Evolutionary conservation across 352 stramenopile species (phyloP), one percentile per base, ranked within the genome.

Genomic region (Pythium coloratum): DNA sequence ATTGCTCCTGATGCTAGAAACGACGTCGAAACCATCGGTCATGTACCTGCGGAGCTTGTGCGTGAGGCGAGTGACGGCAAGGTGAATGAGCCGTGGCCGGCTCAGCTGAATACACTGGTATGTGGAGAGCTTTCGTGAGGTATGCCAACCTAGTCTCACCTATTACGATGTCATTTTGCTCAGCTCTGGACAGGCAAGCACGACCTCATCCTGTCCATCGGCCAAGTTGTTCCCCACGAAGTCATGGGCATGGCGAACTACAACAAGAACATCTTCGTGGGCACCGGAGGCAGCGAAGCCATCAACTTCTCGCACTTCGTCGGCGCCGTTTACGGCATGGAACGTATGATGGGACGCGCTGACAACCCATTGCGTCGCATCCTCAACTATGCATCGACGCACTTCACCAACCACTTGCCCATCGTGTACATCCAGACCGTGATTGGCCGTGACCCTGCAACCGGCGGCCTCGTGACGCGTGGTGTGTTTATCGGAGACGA

Each of bases 251-350:
- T 99, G 96, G 96, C 97, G n/a, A 99, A 99, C 78, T 99, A 94
- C 80, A 99, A 99, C 86, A 99, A 99, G 79, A 99, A 99, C 72
- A 81, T 99, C 20, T 99, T 99, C 70, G 94, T 99, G 2, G 97
- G 95, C 62, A 96, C 96, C n/a, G 86, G 86, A 14, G 88, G 85
- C 18, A 94, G 96, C 40, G 95, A 98, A 28, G 92, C 94, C 0
- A 99, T 99, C 76, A 98, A 99, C 81, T 94, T 99, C 54, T 98
- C 92, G 30, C 97, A 99, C 72, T 99, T 99, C 64, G 98, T 99
- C 47, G 97, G 97, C 18, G 96, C 96, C 0, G 94, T 98, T 4
- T 98, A 99, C 75, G 97, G 97, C 36, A 99, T 99, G 96, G 97
- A 99, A 73, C 94, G 93, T 13, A 98, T 99, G 86, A 99, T 99